A percentile compares a stretch with the other conserved stretches of the same genome.
Evolutionary conservation across 2,329 filamentous ascomycete genomes (phyloP).

Genomic region (Gnomoniopsis smithogilvyi): DNA sequence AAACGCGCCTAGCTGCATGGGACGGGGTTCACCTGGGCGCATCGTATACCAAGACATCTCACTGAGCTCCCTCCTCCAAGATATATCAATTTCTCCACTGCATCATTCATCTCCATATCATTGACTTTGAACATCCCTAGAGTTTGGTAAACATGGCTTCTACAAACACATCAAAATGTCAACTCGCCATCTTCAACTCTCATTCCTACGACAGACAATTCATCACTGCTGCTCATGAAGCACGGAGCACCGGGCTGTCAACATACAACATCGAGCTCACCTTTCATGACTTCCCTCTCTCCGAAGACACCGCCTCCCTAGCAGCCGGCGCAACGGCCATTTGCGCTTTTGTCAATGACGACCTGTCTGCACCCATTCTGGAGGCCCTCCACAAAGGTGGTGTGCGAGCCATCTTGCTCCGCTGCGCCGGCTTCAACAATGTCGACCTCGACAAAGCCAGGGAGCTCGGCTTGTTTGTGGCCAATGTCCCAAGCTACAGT

Average conservation of each 20-base stretch:
- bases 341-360: slow-evolving; percentile 69
- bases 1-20: too few relatives aligned
- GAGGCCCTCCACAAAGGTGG: slow-evolving; percentile 45
- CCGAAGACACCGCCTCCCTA: slow-evolving; percentile 52
- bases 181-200: slow-evolving; percentile 59
- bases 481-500: slow-evolving; percentile 66
- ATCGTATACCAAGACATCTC: too few relatives aligned
- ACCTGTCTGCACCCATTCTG: slow-evolving; percentile 48
- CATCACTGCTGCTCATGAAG: slow-evolving; percentile 40
- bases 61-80: too few relatives aligned
- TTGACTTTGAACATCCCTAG: too few relatives aligned
- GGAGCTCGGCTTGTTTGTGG: slow-evolving; percentile 55
- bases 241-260: slow-evolving; percentile 28
- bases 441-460: slow-evolving; percentile 58
- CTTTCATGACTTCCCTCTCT: slow-evolving; percentile 58
- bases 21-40: too few relatives aligned
- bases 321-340: slow-evolving; percentile 52
- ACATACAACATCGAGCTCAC: slow-evolving; percentile 40
- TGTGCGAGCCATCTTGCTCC: slow-evolving; percentile 58
- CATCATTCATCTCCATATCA: too few relatives aligned
- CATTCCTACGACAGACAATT: slow-evolving; percentile 61
- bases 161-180: too few relatives aligned
- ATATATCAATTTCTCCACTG: too few relatives aligned
- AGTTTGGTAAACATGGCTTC: too few relatives aligned
- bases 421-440: slow-evolving; percentile 68